Evolutionary conservation across 2,329 filamentous ascomycete species (phyloP).

Genomic region (Cryphonectria parasitica): DNA sequence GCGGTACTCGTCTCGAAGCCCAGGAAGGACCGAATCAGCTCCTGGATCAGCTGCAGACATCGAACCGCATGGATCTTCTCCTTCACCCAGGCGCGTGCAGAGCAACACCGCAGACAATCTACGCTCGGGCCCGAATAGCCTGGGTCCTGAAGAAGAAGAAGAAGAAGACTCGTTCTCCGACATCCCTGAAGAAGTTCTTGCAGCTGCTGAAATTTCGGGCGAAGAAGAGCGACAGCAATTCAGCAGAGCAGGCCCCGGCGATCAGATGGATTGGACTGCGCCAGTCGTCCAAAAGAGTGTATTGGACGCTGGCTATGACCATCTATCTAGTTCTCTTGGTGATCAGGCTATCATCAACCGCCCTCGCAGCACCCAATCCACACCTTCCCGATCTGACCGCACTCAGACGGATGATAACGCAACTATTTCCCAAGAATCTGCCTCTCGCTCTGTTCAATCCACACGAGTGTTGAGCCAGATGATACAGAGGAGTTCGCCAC

Average conservation of each 20-base stretch:
- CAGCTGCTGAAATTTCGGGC: conserved; percentile 43
- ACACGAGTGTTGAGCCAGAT: conserved; percentile 30
- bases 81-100: background rate
- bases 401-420: conserved; percentile 12
- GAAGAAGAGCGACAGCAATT: conserved; percentile 18
- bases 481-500: conserved; percentile 30
- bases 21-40: background rate
- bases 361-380: background rate
- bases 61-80: background rate
- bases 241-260: conserved; percentile 27
- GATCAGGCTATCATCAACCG: background rate
- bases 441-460: conserved; percentile 20
- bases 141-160: conserved; percentile 54
- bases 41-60: conserved; percentile 1
- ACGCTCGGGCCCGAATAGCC: conserved; percentile 33
- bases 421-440: conserved; percentile 20
- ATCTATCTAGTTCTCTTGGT: background rate
- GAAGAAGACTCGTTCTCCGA: conserved; percentile 64
- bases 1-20: background rate
- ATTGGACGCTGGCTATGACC: background rate
- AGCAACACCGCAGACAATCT: background rate
- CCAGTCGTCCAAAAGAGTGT: conserved; percentile 10
- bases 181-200: conserved; percentile 55
- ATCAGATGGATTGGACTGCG: conserved; percentile 38
- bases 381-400: conserved; percentile 6